Base-by-base conservation (phyloP, 768 basidiomycete genomes). In the Cystobasidium onofrii region DNA sequence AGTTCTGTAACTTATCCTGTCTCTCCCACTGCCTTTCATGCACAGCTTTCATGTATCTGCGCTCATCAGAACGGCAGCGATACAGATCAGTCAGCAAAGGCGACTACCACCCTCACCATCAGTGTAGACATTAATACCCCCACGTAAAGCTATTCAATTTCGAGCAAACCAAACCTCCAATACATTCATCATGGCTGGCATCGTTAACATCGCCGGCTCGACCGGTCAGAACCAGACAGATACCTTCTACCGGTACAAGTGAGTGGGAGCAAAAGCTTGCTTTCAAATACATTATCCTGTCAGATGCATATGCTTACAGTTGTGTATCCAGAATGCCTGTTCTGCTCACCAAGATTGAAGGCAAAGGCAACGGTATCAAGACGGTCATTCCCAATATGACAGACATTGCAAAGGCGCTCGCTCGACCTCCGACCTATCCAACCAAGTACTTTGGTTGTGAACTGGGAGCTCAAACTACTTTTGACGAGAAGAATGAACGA, bases 371-470 rank as follows among this genome's bases (percentile, higher is more conserved):
- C 81, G 96, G 96, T 79, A 98, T 99, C 84, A 99, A 99, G 85
- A 99, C 96, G 57, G 94, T 99, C 80, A 84, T 97, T 67, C 94
- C 94, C 23, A 99, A 99, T 83, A 97, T 99, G 92, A 87, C 91
- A 74, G 96, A 98, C 82, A 89, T 99, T 77, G 92, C 95, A 61
- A 89, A 92, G 76, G 93, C 96, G 55, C 87, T 99, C 77, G 91
- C 89, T 79, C 89, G 96, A 73, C 95, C 95, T 74, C 90, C 96
- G 31, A 87, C 93, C 52, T 85, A 98, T 81, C 90, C 95, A 75
- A 97, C 95, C 82, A 99, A 99, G 83, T 99, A 94, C 85, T 98
- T 99, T 79, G 96, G 96, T 36, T 93, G 91, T 81, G 96, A 99
- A 82, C 89, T 98, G 73, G 96, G 96, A 76, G 96, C 96, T 39